These are phyloP conservation scores for Eucalyptus fibrosa DNA, from an alignment of 345 rosid species.

Conservation along the genomic window DNA sequence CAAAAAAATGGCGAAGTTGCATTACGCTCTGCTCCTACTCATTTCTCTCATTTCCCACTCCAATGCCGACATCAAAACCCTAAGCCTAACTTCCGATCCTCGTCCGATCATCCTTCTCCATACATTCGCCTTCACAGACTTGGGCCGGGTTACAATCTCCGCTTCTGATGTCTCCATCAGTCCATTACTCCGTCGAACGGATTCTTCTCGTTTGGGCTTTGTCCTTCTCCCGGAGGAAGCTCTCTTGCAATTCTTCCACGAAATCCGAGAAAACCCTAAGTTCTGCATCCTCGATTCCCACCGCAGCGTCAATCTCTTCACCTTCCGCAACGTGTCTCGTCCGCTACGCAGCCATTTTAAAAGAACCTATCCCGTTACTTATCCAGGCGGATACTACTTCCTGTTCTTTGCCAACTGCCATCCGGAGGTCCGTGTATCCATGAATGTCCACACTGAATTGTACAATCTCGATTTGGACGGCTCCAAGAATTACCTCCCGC, in stretches of 20 bases:
- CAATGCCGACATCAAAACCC: conserved; percentile 41
- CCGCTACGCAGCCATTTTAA: conserved; percentile 59
- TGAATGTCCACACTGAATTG: conserved; percentile 56
- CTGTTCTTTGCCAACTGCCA: conserved; percentile 78
- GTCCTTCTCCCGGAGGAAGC: conserved; percentile 75
- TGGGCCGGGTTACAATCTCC: not conserved
- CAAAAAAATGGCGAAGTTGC: conserved; percentile 24
- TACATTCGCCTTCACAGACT: not conserved
- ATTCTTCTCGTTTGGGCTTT: conserved; percentile 66
- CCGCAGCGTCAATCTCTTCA: not conserved
- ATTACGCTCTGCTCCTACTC: conserved; percentile 4
- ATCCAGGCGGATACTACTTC: conserved; percentile 46
- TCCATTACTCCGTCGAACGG: conserved; percentile 33
- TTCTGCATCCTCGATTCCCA: conserved; percentile 56
- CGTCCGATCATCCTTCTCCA: conserved; percentile 45
- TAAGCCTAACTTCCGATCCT: conserved; percentile 38
- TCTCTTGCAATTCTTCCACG: conserved; percentile 50
- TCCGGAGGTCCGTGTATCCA: conserved; percentile 57
- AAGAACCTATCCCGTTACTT: conserved; percentile 34
- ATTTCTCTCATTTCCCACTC: conserved; percentile 11
- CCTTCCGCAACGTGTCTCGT: conserved; percentile 41
- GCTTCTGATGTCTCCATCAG: not conserved
- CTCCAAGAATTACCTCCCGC: conserved; percentile 48
- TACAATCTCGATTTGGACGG: conserved; percentile 55
- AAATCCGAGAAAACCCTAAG: conserved; percentile 50